These are phyloP conservation scores for Penicillium sp. DNA, from an alignment of 2,329 filamentous ascomycete species.

Conservation along the genomic window DNA sequence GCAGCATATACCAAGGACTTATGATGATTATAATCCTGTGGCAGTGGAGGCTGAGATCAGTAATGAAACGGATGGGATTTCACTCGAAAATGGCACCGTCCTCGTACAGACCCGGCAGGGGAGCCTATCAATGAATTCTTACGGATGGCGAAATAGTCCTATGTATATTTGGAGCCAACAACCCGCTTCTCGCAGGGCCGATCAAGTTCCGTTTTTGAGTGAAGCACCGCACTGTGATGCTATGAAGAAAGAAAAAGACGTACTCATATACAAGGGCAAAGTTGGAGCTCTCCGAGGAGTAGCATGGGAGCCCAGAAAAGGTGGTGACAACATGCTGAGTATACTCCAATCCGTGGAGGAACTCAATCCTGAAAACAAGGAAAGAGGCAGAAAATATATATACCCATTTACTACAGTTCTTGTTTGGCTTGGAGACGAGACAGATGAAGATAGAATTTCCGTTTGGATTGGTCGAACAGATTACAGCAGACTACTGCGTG, in stretches of 20 bases:
- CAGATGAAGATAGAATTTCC: not conserved
- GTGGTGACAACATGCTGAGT: not conserved
- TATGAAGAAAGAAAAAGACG: not conserved
- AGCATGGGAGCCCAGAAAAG: not conserved
- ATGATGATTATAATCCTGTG: too few species aligned
- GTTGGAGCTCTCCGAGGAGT: not conserved
- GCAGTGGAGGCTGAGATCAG: too few species aligned
- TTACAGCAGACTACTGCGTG: not conserved
- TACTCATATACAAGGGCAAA: not conserved
- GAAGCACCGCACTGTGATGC: not conserved
- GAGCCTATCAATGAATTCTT: not conserved
- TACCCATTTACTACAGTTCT: not conserved
- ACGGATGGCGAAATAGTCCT: not conserved
- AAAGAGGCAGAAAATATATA: not conserved
- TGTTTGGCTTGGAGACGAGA: not conserved
- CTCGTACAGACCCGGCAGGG: not conserved
- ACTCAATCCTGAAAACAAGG: not conserved
- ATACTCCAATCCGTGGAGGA: not conserved
- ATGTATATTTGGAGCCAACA: not conserved
- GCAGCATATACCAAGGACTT: too few species aligned
- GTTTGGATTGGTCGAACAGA: not conserved
- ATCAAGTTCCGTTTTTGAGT: not conserved
- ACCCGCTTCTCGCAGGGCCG: not conserved
- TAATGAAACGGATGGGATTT: not conserved
- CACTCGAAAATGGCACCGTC: not conserved